Percentiles rank a stretch among this genome's conserved stretches.
Conservation (phyloP, 169 alveolate species). For the Plasmodium gallinaceum region DNA sequence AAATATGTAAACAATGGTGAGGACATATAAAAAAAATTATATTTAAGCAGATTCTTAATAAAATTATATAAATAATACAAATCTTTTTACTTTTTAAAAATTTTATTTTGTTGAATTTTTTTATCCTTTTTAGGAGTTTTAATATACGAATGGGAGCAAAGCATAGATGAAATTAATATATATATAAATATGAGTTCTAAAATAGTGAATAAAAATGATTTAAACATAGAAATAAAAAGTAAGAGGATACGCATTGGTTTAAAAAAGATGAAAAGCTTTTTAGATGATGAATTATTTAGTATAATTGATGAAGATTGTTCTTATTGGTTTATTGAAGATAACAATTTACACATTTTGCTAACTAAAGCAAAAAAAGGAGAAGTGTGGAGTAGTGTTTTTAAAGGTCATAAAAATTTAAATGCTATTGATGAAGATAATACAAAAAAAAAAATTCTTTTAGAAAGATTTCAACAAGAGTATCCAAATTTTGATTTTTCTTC, state of each 20-base stretch:
- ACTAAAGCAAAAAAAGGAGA: constrained; percentile 68
- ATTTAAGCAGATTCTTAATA: too few species aligned
- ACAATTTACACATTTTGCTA: constrained; percentile 59
- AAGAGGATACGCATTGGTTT: constrained; percentile 56
- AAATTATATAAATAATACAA: too few species aligned
- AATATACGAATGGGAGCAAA: constrained; percentile 74
- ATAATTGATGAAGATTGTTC: constrained; percentile 67
- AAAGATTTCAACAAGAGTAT: constrained; percentile 85
- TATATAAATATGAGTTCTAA: constrained; percentile 44
- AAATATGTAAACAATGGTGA: constrained; percentile 67
- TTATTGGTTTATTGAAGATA: constrained; percentile 76
- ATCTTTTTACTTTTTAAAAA: too few species aligned
- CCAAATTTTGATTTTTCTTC: constrained; percentile 86
- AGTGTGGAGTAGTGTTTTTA: constrained; percentile 65
- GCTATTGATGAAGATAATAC: constrained; percentile 77
- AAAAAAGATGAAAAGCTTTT: constrained; percentile 41
- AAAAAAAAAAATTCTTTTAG: constrained; percentile 81
- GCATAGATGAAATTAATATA: constrained; percentile 62
- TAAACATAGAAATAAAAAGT: constrained; percentile 44
- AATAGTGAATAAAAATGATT: constrained; percentile 39
- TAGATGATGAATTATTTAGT: constrained; percentile 65
- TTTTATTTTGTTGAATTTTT: neutral
- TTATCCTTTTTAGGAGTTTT: constrained; percentile 27
- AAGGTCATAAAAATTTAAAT: constrained; percentile 67
- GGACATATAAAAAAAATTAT: neutral